These are phyloP conservation scores for Dothideomycetes sp. DNA, from an alignment of 2,329 filamentous ascomycete genomes.

Conservation along the genomic window DNA sequence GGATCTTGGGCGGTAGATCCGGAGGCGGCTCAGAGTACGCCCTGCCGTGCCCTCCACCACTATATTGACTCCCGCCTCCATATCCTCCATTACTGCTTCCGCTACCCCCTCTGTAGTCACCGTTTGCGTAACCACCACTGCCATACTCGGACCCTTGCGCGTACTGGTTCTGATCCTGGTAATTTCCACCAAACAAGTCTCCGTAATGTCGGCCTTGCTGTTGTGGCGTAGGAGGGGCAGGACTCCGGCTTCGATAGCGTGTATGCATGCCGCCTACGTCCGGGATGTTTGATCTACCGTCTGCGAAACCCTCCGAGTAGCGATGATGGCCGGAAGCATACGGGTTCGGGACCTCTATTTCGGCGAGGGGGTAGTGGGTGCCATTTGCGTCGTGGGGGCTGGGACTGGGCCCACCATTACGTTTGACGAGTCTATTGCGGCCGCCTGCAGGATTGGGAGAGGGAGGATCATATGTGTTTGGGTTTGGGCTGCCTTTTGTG, in stretches of 20 bases:
- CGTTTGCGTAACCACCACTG: conserved; percentile 16
- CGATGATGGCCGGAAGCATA: conserved; percentile 41
- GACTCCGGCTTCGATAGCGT: conserved; percentile 2
- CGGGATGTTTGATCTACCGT: conserved; percentile 24
- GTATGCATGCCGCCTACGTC: no score
- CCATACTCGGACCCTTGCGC: conserved; percentile 11
- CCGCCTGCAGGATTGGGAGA: no score
- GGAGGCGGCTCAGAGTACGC: no score
- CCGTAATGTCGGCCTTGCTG: conserved; percentile 2
- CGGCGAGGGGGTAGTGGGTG: conserved; percentile 21
- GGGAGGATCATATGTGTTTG: no score
- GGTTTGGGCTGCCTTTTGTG: conserved; percentile 15
- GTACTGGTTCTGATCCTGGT: no score
- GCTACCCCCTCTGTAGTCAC: no score
- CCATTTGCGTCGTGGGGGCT: conserved; percentile 32
- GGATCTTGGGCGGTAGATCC: no score
- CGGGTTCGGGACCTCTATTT: conserved; percentile 31
- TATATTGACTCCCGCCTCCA: no score
- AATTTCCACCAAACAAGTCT: conserved; percentile 5
- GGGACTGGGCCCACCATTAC: no score
- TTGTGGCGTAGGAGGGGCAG: neutral
- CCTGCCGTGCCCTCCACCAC: no score
- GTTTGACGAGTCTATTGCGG: no score
- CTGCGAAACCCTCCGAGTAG: conserved; percentile 26
- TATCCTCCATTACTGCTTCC: no score